Evolutionary conservation across 23 red algal genomes (phyloP).

Genomic region (Gracilaria caudata): DNA sequence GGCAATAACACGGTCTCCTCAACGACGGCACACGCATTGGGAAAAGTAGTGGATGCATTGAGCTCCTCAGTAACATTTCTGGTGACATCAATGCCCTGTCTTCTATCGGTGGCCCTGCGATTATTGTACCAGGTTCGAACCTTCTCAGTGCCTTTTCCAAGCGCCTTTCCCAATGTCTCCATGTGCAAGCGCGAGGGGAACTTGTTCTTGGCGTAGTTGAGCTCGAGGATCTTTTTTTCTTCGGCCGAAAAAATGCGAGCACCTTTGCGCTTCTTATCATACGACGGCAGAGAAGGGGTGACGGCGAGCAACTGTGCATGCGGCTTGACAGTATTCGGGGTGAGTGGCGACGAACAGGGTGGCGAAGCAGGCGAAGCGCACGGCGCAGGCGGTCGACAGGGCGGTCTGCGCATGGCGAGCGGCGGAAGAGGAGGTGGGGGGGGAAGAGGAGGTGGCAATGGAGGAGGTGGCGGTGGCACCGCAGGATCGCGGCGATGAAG

Average conservation of each 20-base stretch:
- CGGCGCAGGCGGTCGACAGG: slow-evolving; percentile 15
- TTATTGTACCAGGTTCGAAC: slow-evolving; percentile 80
- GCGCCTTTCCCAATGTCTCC: slow-evolving; percentile 44
- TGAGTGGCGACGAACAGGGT: neutral
- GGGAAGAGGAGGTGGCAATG: slow-evolving; percentile 38
- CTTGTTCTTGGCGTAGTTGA: slow-evolving; percentile 61
- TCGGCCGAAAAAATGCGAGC: slow-evolving; percentile 65
- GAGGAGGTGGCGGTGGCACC: slow-evolving; percentile 23
- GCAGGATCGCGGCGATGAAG: neutral
- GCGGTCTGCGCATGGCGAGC: neutral
- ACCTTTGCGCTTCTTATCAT: slow-evolving; percentile 40
- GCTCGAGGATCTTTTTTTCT: slow-evolving; percentile 57
- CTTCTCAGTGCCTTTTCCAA: slow-evolving; percentile 61
- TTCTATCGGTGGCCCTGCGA: slow-evolving; percentile 62
- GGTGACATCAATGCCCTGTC: slow-evolving; percentile 58
- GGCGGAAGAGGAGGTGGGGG: slow-evolving; percentile 18
- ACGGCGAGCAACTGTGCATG: neutral
- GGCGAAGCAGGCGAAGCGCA: slow-evolving; percentile 10
- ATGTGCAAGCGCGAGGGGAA: slow-evolving; percentile 64
- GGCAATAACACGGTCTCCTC: slow-evolving; percentile 7
- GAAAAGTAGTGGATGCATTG: slow-evolving; percentile 12
- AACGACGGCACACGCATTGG: slow-evolving; percentile 11
- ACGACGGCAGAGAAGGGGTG: slow-evolving; percentile 24
- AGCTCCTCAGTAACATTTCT: slow-evolving; percentile 27
- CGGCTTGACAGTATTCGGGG: neutral